A percentile compares a stretch with the other conserved stretches of the same genome.
Conservation (phyloP, 2,329 filamentous ascomycete genomes). For the Beauveria bassiana region DNA sequence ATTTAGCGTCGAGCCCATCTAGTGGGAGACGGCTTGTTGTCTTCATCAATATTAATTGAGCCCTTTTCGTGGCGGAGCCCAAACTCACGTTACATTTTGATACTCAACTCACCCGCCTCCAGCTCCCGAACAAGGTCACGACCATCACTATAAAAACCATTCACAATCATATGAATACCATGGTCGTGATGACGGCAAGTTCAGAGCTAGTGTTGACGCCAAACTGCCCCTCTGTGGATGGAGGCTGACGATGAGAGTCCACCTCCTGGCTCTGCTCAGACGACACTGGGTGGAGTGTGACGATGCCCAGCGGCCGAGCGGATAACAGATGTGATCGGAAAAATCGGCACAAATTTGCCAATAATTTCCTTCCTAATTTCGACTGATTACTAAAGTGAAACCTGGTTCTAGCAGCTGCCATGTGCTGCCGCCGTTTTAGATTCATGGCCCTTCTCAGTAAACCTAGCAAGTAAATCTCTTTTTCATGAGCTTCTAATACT, state of each 20-base stretch:
- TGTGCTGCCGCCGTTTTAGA: no score
- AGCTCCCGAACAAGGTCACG: not conserved
- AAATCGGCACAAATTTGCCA: not conserved
- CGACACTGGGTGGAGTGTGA: not conserved
- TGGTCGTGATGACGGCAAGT: no score
- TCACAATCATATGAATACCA: not conserved
- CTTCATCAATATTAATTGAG: constrained; percentile 6
- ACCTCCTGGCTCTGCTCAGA: not conserved
- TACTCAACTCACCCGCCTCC: not conserved
- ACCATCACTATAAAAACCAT: no score
- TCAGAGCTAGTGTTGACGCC: not conserved
- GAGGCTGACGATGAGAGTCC: not conserved
- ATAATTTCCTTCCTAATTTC: not conserved
- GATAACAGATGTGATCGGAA: not conserved
- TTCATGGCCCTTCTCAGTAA: no score
- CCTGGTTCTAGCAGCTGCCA: not conserved
- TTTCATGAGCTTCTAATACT: no score
- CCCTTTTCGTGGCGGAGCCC: not conserved
- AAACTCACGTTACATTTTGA: constrained; percentile 10
- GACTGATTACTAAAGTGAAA: not conserved
- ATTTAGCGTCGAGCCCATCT: not conserved
- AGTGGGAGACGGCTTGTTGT: not conserved
- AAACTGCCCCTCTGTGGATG: not conserved
- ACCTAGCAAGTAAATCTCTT: no score
- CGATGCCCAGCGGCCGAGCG: not conserved